phyloP scores from a whole-genome alignment of 2,329 filamentous ascomycete species.

The Talaromyces verruculosus region DNA sequence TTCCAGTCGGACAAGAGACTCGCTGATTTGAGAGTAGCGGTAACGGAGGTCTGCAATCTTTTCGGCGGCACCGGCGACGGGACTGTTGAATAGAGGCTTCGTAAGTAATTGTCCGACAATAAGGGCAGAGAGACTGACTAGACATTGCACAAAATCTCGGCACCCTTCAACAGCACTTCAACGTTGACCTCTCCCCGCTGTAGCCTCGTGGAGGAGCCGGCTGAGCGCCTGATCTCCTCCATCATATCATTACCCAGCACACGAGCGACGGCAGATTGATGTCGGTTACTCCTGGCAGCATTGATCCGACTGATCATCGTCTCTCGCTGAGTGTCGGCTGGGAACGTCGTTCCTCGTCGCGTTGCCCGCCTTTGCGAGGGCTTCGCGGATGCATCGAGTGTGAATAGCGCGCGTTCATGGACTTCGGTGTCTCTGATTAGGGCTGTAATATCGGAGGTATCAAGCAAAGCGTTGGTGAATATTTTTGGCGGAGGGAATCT shows the following conservation, averaged over 20 bases:
- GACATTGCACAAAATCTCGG: slow-evolving; percentile 84
- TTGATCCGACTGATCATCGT: slow-evolving; percentile 49
- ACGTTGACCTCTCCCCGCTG: slow-evolving; percentile 74
- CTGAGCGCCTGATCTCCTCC: slow-evolving; percentile 67
- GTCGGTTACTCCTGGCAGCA: slow-evolving; percentile 59
- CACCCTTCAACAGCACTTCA: slow-evolving; percentile 77
- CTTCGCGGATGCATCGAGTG: slow-evolving; percentile 70
- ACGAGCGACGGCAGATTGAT: slow-evolving; percentile 81
- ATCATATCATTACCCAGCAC: slow-evolving; percentile 87
- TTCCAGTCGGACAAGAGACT: slow-evolving; percentile 79
- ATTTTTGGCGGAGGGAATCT: slow-evolving; percentile 90
- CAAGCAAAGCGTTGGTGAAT: slow-evolving; percentile 90
- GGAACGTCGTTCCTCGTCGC: slow-evolving; percentile 53
- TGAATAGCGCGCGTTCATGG: slow-evolving; percentile 93
- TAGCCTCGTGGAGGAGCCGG: slow-evolving; percentile 54
- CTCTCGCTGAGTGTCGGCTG: slow-evolving; percentile 37
- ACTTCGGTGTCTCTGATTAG: slow-evolving; percentile 93
- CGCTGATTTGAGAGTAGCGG: slow-evolving; percentile 68
- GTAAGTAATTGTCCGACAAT: background rate
- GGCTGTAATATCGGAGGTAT: slow-evolving; percentile 85
- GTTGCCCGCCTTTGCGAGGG: slow-evolving; percentile 48
- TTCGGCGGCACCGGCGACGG: slow-evolving; percentile 74
- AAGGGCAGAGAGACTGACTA: slow-evolving; percentile 56
- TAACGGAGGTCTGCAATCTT: slow-evolving; percentile 70
- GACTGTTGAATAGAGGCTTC: slow-evolving; percentile 43